Conservation (phyloP, 2,329 filamentous ascomycete genomes). For the Hymenoscyphus repandus region DNA sequence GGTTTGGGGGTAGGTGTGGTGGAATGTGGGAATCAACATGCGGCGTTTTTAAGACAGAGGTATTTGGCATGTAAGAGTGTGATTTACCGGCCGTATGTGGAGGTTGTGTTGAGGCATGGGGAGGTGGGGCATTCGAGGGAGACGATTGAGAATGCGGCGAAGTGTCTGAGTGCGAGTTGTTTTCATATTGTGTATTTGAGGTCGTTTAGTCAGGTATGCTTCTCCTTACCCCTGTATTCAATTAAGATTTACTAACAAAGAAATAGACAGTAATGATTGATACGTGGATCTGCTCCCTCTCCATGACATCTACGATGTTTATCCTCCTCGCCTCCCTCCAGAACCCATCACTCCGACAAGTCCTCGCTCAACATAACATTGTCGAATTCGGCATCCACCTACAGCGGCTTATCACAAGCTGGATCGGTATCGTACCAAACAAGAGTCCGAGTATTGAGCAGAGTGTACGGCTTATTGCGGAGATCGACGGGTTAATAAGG, state of each 20-base stretch:
- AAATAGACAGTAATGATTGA: conserved; percentile 45
- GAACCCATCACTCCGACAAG: conserved; percentile 10
- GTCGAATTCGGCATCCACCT: conserved; percentile 14
- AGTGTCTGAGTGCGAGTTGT: conserved; percentile 37
- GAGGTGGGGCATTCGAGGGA: conserved; percentile 7
- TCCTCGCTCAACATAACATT: conserved; percentile 14
- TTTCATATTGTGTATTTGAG: conserved; percentile 44
- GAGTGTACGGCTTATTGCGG: conserved; percentile 41
- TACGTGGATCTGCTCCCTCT: conserved; percentile 50
- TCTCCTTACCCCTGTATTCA: background rate
- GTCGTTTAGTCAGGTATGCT: conserved; percentile 35
- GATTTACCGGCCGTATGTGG: conserved; percentile 46
- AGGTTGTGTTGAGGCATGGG: conserved; percentile 32
- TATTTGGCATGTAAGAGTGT: conserved; percentile 48
- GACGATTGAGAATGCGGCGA: conserved; percentile 12
- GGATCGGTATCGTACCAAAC: conserved; percentile 16
- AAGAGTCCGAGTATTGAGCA: conserved; percentile 40
- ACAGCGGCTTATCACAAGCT: conserved; percentile 11
- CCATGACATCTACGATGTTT: conserved; percentile 27
- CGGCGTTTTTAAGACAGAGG: conserved; percentile 44
- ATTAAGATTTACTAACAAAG: background rate
- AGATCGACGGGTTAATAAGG: conserved; percentile 39
- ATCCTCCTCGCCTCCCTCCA: conserved; percentile 18
- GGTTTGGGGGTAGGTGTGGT: conserved; percentile 17
- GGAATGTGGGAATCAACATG: conserved; percentile 36